phyloP scores from a whole-genome alignment of 352 stramenopile genomes.

The Aphanomyces cochlioides region DNA sequence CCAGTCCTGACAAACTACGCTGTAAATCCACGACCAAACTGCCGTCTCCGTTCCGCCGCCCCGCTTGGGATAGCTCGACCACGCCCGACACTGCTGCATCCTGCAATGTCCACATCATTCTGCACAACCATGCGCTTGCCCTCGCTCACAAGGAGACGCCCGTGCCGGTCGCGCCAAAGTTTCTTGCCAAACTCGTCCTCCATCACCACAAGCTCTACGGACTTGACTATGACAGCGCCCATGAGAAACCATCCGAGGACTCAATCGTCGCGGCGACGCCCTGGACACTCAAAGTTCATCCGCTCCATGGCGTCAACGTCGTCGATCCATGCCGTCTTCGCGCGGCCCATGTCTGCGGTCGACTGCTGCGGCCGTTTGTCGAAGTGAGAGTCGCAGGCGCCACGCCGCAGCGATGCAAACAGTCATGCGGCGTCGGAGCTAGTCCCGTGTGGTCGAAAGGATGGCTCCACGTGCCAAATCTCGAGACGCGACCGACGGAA shows the following conservation, averaged over 20 bases:
- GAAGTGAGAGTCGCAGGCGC: neutral
- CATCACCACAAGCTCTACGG: constrained; percentile 13
- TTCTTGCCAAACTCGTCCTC: constrained; percentile 15
- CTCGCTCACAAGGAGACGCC: constrained; percentile 5
- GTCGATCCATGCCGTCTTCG: constrained; percentile 23
- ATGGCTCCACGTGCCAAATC: constrained; percentile 6
- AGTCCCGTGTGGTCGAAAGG: constrained; percentile 23
- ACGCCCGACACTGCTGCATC: neutral
- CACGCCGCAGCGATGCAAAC: neutral
- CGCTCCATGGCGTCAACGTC: constrained; percentile 17
- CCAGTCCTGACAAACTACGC: neutral
- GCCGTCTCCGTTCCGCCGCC: constrained; percentile 9
- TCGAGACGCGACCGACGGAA: neutral
- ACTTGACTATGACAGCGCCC: neutral
- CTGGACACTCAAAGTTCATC: constrained; percentile 23
- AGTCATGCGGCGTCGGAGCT: neutral
- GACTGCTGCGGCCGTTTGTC: constrained; percentile 17
- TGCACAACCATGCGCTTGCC: constrained; percentile 26
- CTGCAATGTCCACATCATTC: constrained; percentile 26
- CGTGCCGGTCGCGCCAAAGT: constrained; percentile 5
- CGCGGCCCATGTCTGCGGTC: constrained; percentile 17
- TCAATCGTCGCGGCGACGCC: neutral
- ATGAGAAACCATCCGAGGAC: neutral
- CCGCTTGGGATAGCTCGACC: constrained; percentile 16
- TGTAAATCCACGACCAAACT: neutral